A percentile compares a stretch with the other conserved stretches of the same genome.
These are phyloP conservation scores for Lentinula raphanica DNA, from an alignment of 768 basidiomycete species.

Conservation along the genomic window DNA sequence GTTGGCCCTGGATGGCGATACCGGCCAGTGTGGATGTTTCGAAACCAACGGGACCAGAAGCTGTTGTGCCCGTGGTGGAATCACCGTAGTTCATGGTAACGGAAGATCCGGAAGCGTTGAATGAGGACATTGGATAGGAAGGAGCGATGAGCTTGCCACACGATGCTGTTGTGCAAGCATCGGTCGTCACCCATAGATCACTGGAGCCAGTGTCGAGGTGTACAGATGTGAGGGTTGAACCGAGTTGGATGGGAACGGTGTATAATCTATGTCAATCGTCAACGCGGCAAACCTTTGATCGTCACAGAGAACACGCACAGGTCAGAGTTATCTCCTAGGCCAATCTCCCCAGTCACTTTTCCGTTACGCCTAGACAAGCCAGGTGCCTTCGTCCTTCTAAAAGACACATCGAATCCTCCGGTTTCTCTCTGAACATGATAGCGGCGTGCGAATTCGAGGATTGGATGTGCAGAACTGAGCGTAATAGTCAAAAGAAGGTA, in stretches of 20 bases:
- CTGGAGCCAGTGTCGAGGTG: constrained; percentile 66
- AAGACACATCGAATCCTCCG: not conserved
- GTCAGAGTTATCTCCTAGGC: constrained; percentile 32
- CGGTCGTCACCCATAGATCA: constrained; percentile 63
- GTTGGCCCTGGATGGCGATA: constrained; percentile 43
- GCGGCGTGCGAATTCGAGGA: not conserved
- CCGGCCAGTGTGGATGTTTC: constrained; percentile 53
- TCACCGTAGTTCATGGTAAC: constrained; percentile 57
- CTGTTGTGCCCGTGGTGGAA: constrained; percentile 58
- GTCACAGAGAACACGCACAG: constrained; percentile 25
- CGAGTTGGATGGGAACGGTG: constrained; percentile 31
- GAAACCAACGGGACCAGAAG: constrained; percentile 48
- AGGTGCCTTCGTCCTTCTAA: not conserved
- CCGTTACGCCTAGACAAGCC: constrained; percentile 9
- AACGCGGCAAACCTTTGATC: not conserved
- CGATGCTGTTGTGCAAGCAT: constrained; percentile 34
- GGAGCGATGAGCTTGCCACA: constrained; percentile 34
- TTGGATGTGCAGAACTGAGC: not conserved
- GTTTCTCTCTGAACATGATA: not conserved
- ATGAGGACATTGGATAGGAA: constrained; percentile 35
- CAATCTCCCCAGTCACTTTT: constrained; percentile 26
- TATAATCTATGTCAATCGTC: constrained; percentile 22
- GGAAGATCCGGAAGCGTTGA: constrained; percentile 32
- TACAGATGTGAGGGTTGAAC: constrained; percentile 26
- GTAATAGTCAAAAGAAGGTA: not conserved